phyloP scores from a whole-genome alignment of 768 basidiomycete genomes.

The Albatrellus ellisii region DNA sequence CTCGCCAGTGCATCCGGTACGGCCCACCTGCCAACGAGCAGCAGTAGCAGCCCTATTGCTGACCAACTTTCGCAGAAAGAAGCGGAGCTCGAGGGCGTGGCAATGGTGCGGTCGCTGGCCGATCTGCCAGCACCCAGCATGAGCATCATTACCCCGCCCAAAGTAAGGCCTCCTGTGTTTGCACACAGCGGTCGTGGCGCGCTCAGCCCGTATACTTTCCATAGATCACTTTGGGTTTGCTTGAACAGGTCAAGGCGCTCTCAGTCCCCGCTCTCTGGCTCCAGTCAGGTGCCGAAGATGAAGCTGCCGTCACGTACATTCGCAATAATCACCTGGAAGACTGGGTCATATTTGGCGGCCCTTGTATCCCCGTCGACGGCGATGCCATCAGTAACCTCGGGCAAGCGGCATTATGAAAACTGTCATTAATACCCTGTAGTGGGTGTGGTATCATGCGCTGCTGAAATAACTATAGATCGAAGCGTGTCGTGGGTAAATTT shows the following conservation, averaged over 20 bases:
- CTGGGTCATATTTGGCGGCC: slow-evolving; percentile 69
- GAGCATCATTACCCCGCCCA: slow-evolving; percentile 68
- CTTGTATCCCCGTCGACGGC: slow-evolving; percentile 72
- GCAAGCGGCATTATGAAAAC: too few relatives aligned
- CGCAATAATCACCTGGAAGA: slow-evolving; percentile 48
- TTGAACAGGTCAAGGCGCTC: slow-evolving; percentile 55
- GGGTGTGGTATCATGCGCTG: too few relatives aligned
- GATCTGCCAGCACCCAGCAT: slow-evolving; percentile 55
- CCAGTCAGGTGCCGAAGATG: slow-evolving; percentile 78
- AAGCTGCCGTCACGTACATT: slow-evolving; percentile 48
- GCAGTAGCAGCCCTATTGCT: background rate
- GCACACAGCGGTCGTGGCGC: too few relatives aligned
- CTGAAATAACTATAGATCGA: too few relatives aligned
- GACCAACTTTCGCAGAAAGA: slow-evolving; percentile 38
- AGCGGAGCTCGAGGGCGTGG: slow-evolving; percentile 50
- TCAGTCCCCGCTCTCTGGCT: slow-evolving; percentile 75
- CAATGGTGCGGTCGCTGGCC: slow-evolving; percentile 39
- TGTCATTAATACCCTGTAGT: too few relatives aligned
- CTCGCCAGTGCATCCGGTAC: slow-evolving; percentile 64
- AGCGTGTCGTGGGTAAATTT: too few relatives aligned
- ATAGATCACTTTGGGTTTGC: slow-evolving; percentile 56
- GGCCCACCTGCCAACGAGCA: slow-evolving; percentile 12
- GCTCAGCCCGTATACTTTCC: too few relatives aligned
- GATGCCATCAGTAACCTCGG: slow-evolving; percentile 38
- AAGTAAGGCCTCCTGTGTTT: slow-evolving; percentile 28